These are phyloP conservation scores for Collybia sordida DNA, from an alignment of 768 basidiomycete genomes.

Conservation along the genomic window DNA sequence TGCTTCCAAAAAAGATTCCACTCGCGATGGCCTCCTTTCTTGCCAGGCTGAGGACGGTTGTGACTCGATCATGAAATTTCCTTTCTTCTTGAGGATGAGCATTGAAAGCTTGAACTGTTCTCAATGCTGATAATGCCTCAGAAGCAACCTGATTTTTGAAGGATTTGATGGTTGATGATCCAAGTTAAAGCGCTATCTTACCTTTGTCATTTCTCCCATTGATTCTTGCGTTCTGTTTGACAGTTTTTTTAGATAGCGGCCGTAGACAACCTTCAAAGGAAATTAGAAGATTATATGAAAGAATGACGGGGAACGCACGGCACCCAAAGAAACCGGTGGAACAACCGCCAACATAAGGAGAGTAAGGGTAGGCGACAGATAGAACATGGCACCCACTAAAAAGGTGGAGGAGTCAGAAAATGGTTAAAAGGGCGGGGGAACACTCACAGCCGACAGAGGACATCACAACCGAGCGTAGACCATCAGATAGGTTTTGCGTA, in stretches of 20 bases:
- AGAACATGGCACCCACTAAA: conserved; percentile 92
- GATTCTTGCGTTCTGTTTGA: conserved; percentile 93
- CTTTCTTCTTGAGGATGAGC: conserved; percentile 73
- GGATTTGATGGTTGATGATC: neutral
- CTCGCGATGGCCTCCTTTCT: conserved; percentile 87
- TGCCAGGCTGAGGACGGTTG: conserved; percentile 69
- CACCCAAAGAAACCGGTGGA: conserved; percentile 82
- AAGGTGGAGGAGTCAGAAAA: neutral
- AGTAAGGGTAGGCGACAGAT: conserved; percentile 85
- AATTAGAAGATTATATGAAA: conserved; percentile 2
- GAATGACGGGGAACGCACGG: conserved; percentile 43
- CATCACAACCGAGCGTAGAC: conserved; percentile 83
- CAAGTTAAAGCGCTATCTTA: conserved; percentile 27
- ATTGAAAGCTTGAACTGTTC: conserved; percentile 92
- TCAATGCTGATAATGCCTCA: conserved; percentile 83
- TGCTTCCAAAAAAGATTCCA: conserved; percentile 91
- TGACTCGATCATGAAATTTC: conserved; percentile 71
- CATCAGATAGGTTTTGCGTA: conserved; percentile 80
- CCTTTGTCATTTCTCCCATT: conserved; percentile 91
- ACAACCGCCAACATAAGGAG: conserved; percentile 92
- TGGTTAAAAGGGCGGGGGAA: neutral
- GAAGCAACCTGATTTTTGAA: conserved; percentile 63
- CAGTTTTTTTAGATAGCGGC: conserved; percentile 89
- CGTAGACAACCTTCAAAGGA: conserved; percentile 79
- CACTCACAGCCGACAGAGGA: conserved; percentile 88